phyloP scores from a whole-genome alignment of 192 early-diverging fungal species.

The Lobosporangium transversale region DNA sequence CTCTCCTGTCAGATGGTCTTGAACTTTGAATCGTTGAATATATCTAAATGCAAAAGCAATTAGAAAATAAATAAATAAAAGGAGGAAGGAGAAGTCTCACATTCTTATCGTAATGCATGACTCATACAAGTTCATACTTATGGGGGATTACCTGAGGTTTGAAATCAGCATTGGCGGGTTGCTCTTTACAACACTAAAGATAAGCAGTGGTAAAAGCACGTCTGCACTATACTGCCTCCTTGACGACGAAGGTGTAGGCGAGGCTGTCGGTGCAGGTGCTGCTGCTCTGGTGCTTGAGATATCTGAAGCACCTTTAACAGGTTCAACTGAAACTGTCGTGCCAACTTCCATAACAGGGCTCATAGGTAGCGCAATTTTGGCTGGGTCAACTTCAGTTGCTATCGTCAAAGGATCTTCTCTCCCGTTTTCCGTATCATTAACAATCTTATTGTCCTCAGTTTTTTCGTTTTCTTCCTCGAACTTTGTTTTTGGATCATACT shows the following conservation, averaged over 20 bases:
- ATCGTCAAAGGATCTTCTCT: no score
- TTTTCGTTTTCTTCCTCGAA: not conserved
- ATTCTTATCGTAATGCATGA: no score
- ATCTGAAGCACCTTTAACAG: not conserved
- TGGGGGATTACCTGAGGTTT: slow-evolving; percentile 62
- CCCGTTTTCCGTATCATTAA: not conserved
- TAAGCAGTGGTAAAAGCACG: slow-evolving; percentile 72
- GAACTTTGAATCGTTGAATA: slow-evolving; percentile 59
- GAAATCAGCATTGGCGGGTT: slow-evolving; percentile 76
- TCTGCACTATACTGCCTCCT: slow-evolving; percentile 63
- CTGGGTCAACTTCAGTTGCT: slow-evolving; percentile 4
- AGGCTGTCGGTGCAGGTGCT: not conserved
- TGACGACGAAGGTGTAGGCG: not conserved
- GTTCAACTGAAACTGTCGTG: not conserved
- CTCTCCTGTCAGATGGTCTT: slow-evolving; percentile 50
- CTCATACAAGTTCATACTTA: not conserved
- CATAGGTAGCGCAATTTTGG: slow-evolving; percentile 13
- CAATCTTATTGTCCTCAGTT: not conserved
- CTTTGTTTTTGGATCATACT: not conserved
- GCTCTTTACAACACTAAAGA: slow-evolving; percentile 72
- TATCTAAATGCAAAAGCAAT: slow-evolving; percentile 10
- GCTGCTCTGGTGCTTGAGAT: not conserved
- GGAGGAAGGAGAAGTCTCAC: no score
- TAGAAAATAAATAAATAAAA: not conserved
- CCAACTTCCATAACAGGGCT: slow-evolving; percentile 7